Percentiles rank a stretch among this genome's conserved stretches.
These are phyloP conservation scores for Mycena galericulata DNA, from an alignment of 768 basidiomycete genomes.

Conservation along the genomic window DNA sequence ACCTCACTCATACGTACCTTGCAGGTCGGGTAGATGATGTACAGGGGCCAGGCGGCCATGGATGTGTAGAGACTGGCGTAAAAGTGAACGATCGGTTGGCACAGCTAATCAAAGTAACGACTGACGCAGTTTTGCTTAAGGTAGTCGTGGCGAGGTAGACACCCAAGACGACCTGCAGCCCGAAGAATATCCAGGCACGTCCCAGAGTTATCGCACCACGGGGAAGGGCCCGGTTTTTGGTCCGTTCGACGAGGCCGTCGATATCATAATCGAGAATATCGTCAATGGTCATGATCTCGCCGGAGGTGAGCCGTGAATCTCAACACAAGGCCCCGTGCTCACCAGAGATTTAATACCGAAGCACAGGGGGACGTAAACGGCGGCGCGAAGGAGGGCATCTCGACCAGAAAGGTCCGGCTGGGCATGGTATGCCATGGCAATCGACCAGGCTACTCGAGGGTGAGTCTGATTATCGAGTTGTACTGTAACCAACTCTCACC, in stretches of 20 bases:
- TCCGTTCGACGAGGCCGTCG: slow-evolving; percentile 43
- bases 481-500: slow-evolving; percentile 22
- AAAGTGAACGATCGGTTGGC: neutral
- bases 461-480: neutral
- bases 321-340: neutral
- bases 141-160: slow-evolving; percentile 35
- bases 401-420: slow-evolving; percentile 35
- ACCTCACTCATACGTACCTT: slow-evolving; percentile 37
- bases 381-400: slow-evolving; percentile 35
- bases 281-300: slow-evolving; percentile 48
- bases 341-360: slow-evolving; percentile 47
- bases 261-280: slow-evolving; percentile 46
- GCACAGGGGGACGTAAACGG: slow-evolving; percentile 43
- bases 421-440: slow-evolving; percentile 46
- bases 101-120: neutral
- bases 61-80: slow-evolving; percentile 36
- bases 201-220: slow-evolving; percentile 41
- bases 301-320: neutral
- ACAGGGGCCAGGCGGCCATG: slow-evolving; percentile 45
- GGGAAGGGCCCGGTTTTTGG: slow-evolving; percentile 41
- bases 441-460: slow-evolving; percentile 43
- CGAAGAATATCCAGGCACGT: slow-evolving; percentile 47
- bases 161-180: slow-evolving; percentile 38
- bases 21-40: slow-evolving; percentile 49
- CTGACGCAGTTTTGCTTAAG: slow-evolving; percentile 38